Evolutionary conservation across 1,284 basidiomycete species (phyloP).

Genomic region (Apiotrichum mycotoxinovorans): DNA sequence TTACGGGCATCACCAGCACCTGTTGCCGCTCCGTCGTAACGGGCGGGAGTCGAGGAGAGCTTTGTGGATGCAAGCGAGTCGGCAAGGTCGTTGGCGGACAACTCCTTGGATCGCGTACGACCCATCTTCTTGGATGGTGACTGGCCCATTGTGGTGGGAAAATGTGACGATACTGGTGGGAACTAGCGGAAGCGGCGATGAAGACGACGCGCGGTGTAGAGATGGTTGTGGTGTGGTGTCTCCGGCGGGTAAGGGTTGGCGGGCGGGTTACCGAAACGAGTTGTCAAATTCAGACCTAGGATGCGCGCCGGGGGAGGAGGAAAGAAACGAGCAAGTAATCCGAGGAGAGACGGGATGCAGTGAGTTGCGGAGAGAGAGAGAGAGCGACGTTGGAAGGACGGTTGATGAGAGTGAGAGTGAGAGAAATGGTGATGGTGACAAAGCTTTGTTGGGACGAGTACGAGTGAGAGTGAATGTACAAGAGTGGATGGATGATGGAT

Average conservation of each 20-base stretch:
- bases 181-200: background rate
- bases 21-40: conserved; percentile 8
- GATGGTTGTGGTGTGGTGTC: background rate
- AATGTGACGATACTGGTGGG: background rate
- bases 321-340: background rate
- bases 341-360: too few species aligned
- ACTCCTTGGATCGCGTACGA: conserved; percentile 51
- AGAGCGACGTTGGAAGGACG: too few species aligned
- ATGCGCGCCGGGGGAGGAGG: too few species aligned
- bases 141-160: conserved; percentile 45
- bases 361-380: background rate
- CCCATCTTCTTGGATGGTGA: conserved; percentile 51
- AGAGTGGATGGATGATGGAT: background rate
- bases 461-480: background rate
- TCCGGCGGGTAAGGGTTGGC: too few species aligned
- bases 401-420: background rate
- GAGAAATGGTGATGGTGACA: background rate
- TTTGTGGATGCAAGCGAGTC: conserved; percentile 38
- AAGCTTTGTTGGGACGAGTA: background rate
- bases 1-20: too few species aligned
- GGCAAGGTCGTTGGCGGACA: conserved; percentile 43
- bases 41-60: conserved; percentile 22
- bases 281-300: background rate
- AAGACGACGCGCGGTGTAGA: background rate
- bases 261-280: background rate